phyloP scores from a whole-genome alignment of 108 stramenopile genomes.

The Pelagomonas calceolata region DNA sequence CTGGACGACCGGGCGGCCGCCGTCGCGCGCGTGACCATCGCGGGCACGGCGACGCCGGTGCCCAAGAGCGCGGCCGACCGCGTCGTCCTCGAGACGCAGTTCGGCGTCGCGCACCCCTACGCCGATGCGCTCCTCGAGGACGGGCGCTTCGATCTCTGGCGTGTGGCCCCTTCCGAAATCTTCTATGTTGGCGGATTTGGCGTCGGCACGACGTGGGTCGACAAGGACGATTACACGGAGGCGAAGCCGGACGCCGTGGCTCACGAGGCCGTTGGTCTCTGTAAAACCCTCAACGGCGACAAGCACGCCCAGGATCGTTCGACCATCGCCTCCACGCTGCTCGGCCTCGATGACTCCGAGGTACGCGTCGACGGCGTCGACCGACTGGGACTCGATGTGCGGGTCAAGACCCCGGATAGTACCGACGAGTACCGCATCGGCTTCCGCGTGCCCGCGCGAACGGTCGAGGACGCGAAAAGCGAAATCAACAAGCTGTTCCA shows the following conservation, averaged over 20 bases:
- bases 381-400: constrained; percentile 85
- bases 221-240: constrained; percentile 61
- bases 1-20: constrained; percentile 12
- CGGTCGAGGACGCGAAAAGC: constrained; percentile 90
- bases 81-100: constrained; percentile 72
- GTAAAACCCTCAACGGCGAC: constrained; percentile 55
- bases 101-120: constrained; percentile 78
- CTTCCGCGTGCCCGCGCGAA: constrained; percentile 75
- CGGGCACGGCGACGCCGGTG: constrained; percentile 64
- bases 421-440: constrained; percentile 93
- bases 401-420: constrained; percentile 65
- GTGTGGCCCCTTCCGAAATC: constrained; percentile 66
- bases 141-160: constrained; percentile 82
- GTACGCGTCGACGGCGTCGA: constrained; percentile 78
- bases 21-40: constrained; percentile 82
- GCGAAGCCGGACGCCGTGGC: constrained; percentile 84
- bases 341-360: constrained; percentile 49
- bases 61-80: constrained; percentile 55
- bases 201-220: constrained; percentile 82
- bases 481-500: constrained; percentile 92
- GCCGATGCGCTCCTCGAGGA: constrained; percentile 88
- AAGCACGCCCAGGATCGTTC: not conserved
- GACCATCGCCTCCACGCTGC: constrained; percentile 33
- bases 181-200: constrained; percentile 96
- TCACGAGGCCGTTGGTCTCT: constrained; percentile 69